phyloP scores from a whole-genome alignment of 1,139 yeast species.

The Suhomyces taliae region DNA sequence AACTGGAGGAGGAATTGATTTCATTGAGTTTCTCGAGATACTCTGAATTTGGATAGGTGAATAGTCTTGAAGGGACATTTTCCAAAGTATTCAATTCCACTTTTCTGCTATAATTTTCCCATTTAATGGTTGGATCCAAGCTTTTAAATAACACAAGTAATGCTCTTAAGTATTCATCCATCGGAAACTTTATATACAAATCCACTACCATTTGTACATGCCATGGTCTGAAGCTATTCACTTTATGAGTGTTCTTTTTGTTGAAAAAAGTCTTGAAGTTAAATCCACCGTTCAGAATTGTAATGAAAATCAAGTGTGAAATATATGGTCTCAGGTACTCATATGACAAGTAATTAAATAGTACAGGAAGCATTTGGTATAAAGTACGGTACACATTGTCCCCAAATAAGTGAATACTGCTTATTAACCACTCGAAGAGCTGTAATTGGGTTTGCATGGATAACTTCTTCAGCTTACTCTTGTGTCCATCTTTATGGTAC shows the following conservation, averaged over 20 bases:
- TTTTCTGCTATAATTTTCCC: slow-evolving; percentile 7
- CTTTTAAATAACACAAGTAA: slow-evolving; percentile 26
- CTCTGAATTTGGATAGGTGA: slow-evolving; percentile 23
- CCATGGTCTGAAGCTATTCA: slow-evolving; percentile 38
- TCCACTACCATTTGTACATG: slow-evolving; percentile 36
- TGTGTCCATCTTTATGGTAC: slow-evolving; percentile 24
- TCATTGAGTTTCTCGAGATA: slow-evolving; percentile 11
- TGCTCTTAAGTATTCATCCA: slow-evolving; percentile 30
- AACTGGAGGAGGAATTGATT: slow-evolving; percentile 13
- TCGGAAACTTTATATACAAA: slow-evolving; percentile 33
- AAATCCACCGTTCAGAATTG: slow-evolving; percentile 23
- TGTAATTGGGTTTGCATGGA: slow-evolving; percentile 23
- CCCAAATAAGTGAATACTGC: slow-evolving; percentile 31
- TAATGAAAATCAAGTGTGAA: slow-evolving; percentile 41
- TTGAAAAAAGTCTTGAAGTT: slow-evolving; percentile 13
- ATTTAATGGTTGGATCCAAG: slow-evolving; percentile 27
- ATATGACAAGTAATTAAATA: slow-evolving; percentile 44
- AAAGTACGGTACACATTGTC: slow-evolving; percentile 16
- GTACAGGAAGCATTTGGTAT: slow-evolving; percentile 25
- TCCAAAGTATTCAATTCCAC: slow-evolving; percentile 20
- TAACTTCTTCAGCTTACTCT: slow-evolving; percentile 24
- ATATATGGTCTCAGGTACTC: slow-evolving; percentile 44
- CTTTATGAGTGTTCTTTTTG: slow-evolving; percentile 9
- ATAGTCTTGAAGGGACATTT: slow-evolving; percentile 19
- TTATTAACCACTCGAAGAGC: slow-evolving; percentile 34